Evolutionary conservation across 2,329 filamentous ascomycete genomes (phyloP), one percentile per base, ranked within the genome.

Genomic region (Aspergillus pseudoviridinutans): DNA sequence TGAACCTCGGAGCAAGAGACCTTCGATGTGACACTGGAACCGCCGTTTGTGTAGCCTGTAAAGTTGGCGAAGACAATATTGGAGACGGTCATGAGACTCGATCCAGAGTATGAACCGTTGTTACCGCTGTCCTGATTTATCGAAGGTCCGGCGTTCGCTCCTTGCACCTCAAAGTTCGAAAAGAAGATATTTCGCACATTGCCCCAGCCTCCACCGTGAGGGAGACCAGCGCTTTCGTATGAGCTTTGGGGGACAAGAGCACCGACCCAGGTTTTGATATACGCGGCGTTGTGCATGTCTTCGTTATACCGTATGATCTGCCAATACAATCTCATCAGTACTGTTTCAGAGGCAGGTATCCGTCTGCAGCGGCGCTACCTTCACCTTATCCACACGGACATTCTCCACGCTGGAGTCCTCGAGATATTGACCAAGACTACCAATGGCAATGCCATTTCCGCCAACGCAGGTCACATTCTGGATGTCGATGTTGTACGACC

Each of bases 211-310:
- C 77, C 80, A 10, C 82, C 82, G 4, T 79, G 74, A 3, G 82
- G 80, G 38, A 76, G 67, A 22, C 74, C 76, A 7, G 70, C 79
- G 54, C 72, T 78, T 62, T 85, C 81, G 62, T 84, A 84, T 6
- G 64, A 68, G 20, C 66, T 65, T 60, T 83, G 79, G 0, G 74
- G 73, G 0, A 79, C 75, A 2, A 77, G 74, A 1, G 70, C 76
- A 3, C 82, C 82, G 3, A 82, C 74, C 79, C 80, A 85, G 0
- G 82, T 84, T 64, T 84, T 85, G 67, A 85, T 81, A 61, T 84
- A 83, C 0, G 79, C 80, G 14, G 70, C 69, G 58, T 79, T 78
- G 54, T 78, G 71, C 72, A 80, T 58, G 75, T 77, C 6, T 17
- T 77, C 69, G 54, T 81, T 80, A 63, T 78, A 71, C 14, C 71